Conservation (phyloP, 1,284 basidiomycete species). For the Apiotrichum brassicae region DNA sequence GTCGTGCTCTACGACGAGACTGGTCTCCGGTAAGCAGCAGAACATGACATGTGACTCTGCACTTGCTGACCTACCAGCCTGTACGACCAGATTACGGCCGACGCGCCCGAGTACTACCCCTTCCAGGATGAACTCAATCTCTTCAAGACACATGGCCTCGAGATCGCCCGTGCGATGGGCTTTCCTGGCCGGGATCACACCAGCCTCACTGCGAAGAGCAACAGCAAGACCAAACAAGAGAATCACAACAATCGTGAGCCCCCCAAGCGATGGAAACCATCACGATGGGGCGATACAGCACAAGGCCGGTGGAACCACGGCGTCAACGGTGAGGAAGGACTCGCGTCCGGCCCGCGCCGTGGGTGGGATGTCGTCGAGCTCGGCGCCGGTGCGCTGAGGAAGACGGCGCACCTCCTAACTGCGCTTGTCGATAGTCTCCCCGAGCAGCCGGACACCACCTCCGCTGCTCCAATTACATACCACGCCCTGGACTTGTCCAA, state of each 20-base stretch:
- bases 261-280: conserved; percentile 35
- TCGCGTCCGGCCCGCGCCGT: conserved; percentile 24
- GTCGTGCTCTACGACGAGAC: conserved; percentile 79
- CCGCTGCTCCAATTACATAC: conserved; percentile 63
- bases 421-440: conserved; percentile 56
- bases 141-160: conserved; percentile 48
- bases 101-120: conserved; percentile 80
- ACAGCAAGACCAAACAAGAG: neutral
- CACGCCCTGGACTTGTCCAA: conserved; percentile 90
- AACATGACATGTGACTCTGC: neutral
- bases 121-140: conserved; percentile 57
- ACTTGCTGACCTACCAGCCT: conserved; percentile 22
- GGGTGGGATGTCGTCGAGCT: conserved; percentile 68
- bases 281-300: conserved; percentile 56
- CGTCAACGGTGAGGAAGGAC: conserved; percentile 52
- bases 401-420: conserved; percentile 79
- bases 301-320: conserved; percentile 65
- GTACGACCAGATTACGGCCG: conserved; percentile 63
- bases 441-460: conserved; percentile 23
- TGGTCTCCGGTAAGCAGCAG: conserved; percentile 54
- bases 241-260: conserved; percentile 12
- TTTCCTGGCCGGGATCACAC: conserved; percentile 19
- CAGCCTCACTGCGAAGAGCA: neutral
- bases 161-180: conserved; percentile 53
- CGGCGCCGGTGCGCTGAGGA: conserved; percentile 79